phyloP scores from a whole-genome alignment of 805 yeast species.

The Torulaspora quercuum region DNA sequence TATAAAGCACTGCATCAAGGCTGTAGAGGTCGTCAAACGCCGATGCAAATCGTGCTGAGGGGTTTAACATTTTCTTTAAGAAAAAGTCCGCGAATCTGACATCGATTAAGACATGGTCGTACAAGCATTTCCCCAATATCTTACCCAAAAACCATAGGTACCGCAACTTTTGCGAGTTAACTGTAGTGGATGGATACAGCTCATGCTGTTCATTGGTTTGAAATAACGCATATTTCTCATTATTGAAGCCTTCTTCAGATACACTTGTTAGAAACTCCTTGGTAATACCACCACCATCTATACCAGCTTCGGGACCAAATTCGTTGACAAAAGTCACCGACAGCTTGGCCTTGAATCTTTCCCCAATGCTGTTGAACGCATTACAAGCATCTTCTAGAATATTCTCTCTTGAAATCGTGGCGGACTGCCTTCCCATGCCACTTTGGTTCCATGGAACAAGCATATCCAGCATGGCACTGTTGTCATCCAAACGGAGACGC shows the following conservation, averaged over 20 bases:
- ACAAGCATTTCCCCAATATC: conserved; percentile 83
- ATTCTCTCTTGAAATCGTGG: conserved; percentile 63
- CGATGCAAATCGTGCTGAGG: conserved; percentile 31
- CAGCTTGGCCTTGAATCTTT: conserved; percentile 54
- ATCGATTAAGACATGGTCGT: conserved; percentile 77
- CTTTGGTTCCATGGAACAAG: conserved; percentile 18
- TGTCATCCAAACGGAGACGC: conserved; percentile 24
- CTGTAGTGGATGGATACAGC: conserved; percentile 54
- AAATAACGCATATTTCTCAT: conserved; percentile 38
- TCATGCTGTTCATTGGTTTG: conserved; percentile 50
- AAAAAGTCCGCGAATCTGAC: conserved; percentile 84
- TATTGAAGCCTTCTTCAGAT: conserved; percentile 61
- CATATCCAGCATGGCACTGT: conserved; percentile 20
- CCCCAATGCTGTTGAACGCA: conserved; percentile 52
- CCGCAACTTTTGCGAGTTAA: conserved; percentile 32
- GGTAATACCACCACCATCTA: conserved; percentile 96
- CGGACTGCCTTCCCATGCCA: conserved; percentile 34
- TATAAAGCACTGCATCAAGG: conserved; percentile 65
- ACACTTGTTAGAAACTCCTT: conserved; percentile 82
- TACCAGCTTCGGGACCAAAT: conserved; percentile 80
- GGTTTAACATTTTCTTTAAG: conserved; percentile 60
- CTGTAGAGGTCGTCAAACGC: conserved; percentile 76
- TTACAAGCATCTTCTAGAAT: conserved; percentile 73
- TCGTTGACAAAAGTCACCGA: conserved; percentile 67
- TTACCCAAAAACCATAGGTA: conserved; percentile 66